Conservation (phyloP, 2,329 filamentous ascomycete genomes). For the Pochonia chlamydosporia region DNA sequence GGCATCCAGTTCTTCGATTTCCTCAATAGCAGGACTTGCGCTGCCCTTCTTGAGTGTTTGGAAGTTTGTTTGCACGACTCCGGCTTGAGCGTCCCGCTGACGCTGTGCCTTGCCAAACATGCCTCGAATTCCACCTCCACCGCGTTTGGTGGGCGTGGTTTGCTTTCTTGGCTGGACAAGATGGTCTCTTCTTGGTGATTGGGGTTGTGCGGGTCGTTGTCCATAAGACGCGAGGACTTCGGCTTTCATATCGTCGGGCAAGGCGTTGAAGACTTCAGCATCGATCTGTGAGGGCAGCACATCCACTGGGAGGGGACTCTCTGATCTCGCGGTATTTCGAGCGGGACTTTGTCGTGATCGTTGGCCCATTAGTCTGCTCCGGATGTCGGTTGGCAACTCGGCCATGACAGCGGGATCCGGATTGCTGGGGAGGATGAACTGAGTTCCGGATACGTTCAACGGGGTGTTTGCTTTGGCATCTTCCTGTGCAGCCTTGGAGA, state of each 20-base stretch:
- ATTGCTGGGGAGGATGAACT: slow-evolving; percentile 85
- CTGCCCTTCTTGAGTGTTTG: slow-evolving; percentile 34
- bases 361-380: slow-evolving; percentile 65
- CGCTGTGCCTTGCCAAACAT: slow-evolving; percentile 41
- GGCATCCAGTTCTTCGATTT: slow-evolving; percentile 51
- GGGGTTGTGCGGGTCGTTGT: slow-evolving; percentile 29
- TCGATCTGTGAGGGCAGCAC: slow-evolving; percentile 74
- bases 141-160: slow-evolving; percentile 62
- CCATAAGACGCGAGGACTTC: slow-evolving; percentile 74
- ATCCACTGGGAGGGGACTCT: slow-evolving; percentile 32
- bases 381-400: slow-evolving; percentile 78
- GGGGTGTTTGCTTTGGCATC: slow-evolving; percentile 57
- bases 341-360: slow-evolving; percentile 22
- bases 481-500: slow-evolving; percentile 41
- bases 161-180: slow-evolving; percentile 46
- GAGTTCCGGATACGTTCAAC: slow-evolving; percentile 77
- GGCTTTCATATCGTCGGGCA: slow-evolving; percentile 79
- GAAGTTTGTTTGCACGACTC: slow-evolving; percentile 70
- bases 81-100: slow-evolving; percentile 48
- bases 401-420: slow-evolving; percentile 76
- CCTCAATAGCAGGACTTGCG: slow-evolving; percentile 22
- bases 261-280: slow-evolving; percentile 71
- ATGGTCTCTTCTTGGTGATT: slow-evolving; percentile 48
- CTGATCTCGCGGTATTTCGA: slow-evolving; percentile 24
- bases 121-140: slow-evolving; percentile 33